Evolutionary conservation across 1,139 yeast species (phyloP).

Genomic region (Eremothecium cymbalariae): DNA sequence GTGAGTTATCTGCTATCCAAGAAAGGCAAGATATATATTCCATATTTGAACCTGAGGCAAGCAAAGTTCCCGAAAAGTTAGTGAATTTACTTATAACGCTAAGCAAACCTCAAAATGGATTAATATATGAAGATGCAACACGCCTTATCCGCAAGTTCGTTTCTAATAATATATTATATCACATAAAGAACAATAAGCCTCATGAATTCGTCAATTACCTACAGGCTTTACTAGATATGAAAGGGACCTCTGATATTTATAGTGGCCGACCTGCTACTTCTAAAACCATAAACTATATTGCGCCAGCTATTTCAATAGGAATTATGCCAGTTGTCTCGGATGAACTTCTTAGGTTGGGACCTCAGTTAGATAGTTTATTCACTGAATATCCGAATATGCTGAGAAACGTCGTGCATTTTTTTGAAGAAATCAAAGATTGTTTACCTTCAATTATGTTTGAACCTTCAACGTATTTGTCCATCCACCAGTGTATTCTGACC

Average conservation of each 20-base stretch:
- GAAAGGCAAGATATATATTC: no score
- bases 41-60: slow-evolving; percentile 18
- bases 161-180: slow-evolving; percentile 19
- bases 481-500: slow-evolving; percentile 16
- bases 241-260: slow-evolving; percentile 1
- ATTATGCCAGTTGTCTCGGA: slow-evolving; percentile 11
- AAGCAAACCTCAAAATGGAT: slow-evolving; percentile 28
- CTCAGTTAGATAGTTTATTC: slow-evolving; percentile 10
- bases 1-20: no score
- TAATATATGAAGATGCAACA: slow-evolving; percentile 23
- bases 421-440: slow-evolving; percentile 9
- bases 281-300: slow-evolving; percentile 12
- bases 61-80: slow-evolving; percentile 17
- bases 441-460: slow-evolving; percentile 7
- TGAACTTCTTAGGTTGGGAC: slow-evolving; percentile 8
- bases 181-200: slow-evolving; percentile 18
- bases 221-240: slow-evolving; percentile 11
- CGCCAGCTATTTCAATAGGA: slow-evolving; percentile 10
- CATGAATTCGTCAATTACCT: slow-evolving; percentile 22
- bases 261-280: slow-evolving; percentile 8
- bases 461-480: slow-evolving; percentile 9
- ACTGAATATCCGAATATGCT: slow-evolving; percentile 12
- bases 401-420: slow-evolving; percentile 14
- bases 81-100: slow-evolving; percentile 27
- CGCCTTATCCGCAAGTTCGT: slow-evolving; percentile 19